phyloP scores from a whole-genome alignment of 495 filamentous ascomycete genomes.

The Aspergillus coremiiformis region DNA sequence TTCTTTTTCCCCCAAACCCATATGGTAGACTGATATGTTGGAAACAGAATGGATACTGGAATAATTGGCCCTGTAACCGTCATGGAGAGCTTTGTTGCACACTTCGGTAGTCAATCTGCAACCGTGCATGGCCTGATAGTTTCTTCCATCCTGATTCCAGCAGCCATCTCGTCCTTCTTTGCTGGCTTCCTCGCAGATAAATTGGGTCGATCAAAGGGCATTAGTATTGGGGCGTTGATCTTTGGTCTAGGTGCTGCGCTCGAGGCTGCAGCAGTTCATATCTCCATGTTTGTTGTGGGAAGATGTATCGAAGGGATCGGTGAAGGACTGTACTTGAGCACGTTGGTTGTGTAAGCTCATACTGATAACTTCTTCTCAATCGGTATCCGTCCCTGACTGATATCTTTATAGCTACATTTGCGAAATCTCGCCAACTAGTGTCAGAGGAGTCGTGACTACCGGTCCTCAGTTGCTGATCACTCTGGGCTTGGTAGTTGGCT shows the following conservation, averaged over 20 bases:
- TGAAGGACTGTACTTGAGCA: conserved; percentile 52
- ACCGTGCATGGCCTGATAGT: conserved; percentile 53
- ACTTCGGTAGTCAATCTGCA: conserved; percentile 46
- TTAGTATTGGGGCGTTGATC: conserved; percentile 46
- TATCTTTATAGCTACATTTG: conserved; percentile 42
- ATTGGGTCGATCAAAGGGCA: conserved; percentile 45
- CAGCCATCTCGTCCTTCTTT: conserved; percentile 53
- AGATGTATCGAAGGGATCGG: conserved; percentile 51
- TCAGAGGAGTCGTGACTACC: conserved; percentile 46
- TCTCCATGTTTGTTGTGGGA: conserved; percentile 50
- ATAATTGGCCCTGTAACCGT: background rate
- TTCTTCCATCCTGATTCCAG: conserved; percentile 57
- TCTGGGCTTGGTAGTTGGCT: conserved; percentile 46
- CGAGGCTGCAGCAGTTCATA: conserved; percentile 37
- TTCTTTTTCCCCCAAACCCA: background rate
- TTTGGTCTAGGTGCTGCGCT: conserved; percentile 50
- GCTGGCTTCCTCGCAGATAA: conserved; percentile 55
- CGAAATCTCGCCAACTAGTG: conserved; percentile 50
- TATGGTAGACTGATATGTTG: background rate
- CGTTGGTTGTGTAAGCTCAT: conserved; percentile 37
- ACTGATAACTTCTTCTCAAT: too few species aligned
- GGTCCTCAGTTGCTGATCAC: conserved; percentile 50
- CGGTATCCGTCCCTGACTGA: too few species aligned
- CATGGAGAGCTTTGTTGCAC: conserved; percentile 44
- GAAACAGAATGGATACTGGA: background rate